Evolutionary conservation across 1,284 basidiomycete genomes (phyloP).

Genomic region (Ustilago xerochloae): DNA sequence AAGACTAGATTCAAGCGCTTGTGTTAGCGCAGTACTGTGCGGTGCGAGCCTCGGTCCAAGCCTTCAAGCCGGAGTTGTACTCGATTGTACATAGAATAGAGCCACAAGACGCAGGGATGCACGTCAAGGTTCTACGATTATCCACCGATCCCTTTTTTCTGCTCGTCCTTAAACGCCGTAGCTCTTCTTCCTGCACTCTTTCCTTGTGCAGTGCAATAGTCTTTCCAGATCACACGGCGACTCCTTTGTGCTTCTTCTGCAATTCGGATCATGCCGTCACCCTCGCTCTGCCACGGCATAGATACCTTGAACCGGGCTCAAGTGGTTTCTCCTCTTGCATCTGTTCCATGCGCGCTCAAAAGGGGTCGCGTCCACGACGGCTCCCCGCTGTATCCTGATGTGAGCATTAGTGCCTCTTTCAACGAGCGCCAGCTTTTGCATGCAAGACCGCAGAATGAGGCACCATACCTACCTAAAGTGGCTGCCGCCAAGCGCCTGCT

Average conservation of each 20-base stretch:
- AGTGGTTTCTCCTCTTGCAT: neutral
- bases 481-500: slow-evolving; percentile 21
- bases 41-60: slow-evolving; percentile 5
- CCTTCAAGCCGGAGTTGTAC: too few relatives aligned
- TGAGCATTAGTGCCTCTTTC: neutral
- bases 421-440: slow-evolving; percentile 6
- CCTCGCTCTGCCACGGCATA: neutral
- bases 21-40: neutral
- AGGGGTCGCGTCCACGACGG: slow-evolving; percentile 23
- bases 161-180: slow-evolving; percentile 27
- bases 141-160: slow-evolving; percentile 15
- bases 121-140: slow-evolving; percentile 41
- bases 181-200: neutral
- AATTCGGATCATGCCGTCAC: neutral
- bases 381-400: neutral
- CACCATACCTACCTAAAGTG: neutral
- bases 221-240: neutral
- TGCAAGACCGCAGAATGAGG: neutral
- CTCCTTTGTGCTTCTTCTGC: neutral
- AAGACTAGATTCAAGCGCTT: too few relatives aligned
- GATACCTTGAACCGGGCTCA: neutral
- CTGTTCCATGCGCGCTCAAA: slow-evolving; percentile 1
- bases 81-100: too few relatives aligned
- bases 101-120: slow-evolving; percentile 4
- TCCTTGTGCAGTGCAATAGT: neutral